Percentiles rank a stretch among this genome's conserved stretches.
Evolutionary conservation across 352 stramenopile genomes (phyloP).

Genomic region (Globisporangium irregulare): DNA sequence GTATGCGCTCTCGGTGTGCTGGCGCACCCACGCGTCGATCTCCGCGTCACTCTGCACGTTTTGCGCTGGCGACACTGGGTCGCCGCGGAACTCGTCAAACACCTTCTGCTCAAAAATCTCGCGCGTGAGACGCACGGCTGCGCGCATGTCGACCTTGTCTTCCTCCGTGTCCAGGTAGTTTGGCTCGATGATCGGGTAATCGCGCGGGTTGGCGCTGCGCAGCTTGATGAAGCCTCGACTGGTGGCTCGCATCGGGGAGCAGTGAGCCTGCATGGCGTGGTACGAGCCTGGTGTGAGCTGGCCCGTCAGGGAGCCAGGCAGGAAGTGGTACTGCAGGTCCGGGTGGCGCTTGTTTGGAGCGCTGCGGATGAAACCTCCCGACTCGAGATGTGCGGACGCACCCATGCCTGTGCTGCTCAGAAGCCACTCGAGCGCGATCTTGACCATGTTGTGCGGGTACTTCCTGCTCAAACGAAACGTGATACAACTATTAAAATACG

Average conservation of each 20-base stretch:
- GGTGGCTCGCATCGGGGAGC: slow-evolving; percentile 85
- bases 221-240: slow-evolving; percentile 83
- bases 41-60: slow-evolving; percentile 59
- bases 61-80: slow-evolving; percentile 70
- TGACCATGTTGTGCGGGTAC: slow-evolving; percentile 86
- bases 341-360: slow-evolving; percentile 75
- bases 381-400: slow-evolving; percentile 79
- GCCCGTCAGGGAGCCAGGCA: slow-evolving; percentile 77
- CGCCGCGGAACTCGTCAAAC: slow-evolving; percentile 81
- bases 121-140: slow-evolving; percentile 70
- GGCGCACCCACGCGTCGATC: slow-evolving; percentile 84
- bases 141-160: slow-evolving; percentile 78
- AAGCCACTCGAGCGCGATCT: slow-evolving; percentile 86
- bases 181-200: slow-evolving; percentile 81
- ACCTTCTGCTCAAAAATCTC: slow-evolving; percentile 87
- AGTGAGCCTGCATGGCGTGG: slow-evolving; percentile 87
- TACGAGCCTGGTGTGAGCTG: slow-evolving; percentile 54
- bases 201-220: slow-evolving; percentile 67
- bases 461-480: slow-evolving; percentile 25
- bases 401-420: slow-evolving; percentile 64
- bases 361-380: slow-evolving; percentile 85
- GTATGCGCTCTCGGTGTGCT: slow-evolving; percentile 85
- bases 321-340: slow-evolving; percentile 89
- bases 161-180: slow-evolving; percentile 87
- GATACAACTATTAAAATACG: not conserved